Evolutionary conservation across 371 early-diverging fungal genomes (phyloP).

Genomic region (Zopfochytrium polystomum): DNA sequence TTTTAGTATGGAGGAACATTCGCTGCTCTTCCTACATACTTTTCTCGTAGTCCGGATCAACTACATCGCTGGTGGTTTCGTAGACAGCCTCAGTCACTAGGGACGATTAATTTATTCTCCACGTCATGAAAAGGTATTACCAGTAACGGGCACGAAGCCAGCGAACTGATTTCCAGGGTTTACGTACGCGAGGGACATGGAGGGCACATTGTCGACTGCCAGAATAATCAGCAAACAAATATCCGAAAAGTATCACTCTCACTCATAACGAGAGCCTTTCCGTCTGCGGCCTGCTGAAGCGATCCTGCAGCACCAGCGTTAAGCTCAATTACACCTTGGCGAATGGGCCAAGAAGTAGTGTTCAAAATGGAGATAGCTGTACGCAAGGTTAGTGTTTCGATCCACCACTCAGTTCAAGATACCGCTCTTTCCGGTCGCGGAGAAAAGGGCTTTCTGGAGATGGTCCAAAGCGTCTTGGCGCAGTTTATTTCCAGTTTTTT

Average conservation of each 20-base stretch:
- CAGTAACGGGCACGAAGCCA: slow-evolving; percentile 13
- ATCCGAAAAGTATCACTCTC: not conserved
- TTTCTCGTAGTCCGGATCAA: too few relatives aligned
- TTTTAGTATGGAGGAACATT: not conserved
- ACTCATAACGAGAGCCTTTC: slow-evolving; percentile 23
- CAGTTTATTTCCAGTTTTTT: slow-evolving; percentile 38
- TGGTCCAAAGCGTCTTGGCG: slow-evolving; percentile 39
- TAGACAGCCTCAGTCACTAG: not conserved
- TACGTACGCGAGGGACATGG: slow-evolving; percentile 13
- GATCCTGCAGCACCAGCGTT: slow-evolving; percentile 36
- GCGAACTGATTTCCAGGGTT: slow-evolving; percentile 9
- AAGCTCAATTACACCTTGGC: slow-evolving; percentile 62
- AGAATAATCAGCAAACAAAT: not conserved
- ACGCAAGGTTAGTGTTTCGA: too few relatives aligned
- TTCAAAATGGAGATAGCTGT: slow-evolving; percentile 68
- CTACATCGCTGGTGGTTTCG: not conserved
- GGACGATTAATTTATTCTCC: not conserved
- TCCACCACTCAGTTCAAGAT: too few relatives aligned
- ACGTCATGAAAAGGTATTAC: not conserved
- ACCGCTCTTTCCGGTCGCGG: too few relatives aligned
- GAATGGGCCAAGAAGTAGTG: slow-evolving; percentile 75
- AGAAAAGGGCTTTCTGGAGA: too few relatives aligned
- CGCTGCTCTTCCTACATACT: too few relatives aligned
- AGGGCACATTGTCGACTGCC: slow-evolving; percentile 15
- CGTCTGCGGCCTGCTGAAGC: slow-evolving; percentile 12